Percentiles rank a stretch among this genome's conserved stretches.
phyloP scores from a whole-genome alignment of 2,329 filamentous ascomycete genomes.

The Ophiostoma perfectum region DNA sequence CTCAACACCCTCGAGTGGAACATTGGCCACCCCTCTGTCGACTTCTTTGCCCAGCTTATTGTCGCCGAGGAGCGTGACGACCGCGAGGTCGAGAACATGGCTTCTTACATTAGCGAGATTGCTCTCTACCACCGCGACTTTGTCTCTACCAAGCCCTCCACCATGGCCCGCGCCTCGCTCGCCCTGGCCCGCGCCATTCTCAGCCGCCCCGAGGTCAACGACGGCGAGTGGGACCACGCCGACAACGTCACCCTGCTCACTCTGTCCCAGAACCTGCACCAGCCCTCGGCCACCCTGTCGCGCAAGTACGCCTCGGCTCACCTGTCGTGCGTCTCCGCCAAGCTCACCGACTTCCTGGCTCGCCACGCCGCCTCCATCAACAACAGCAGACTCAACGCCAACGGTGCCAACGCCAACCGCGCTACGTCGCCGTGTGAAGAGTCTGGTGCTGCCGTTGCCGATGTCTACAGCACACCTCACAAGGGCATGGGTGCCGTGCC shows the following conservation, averaged over 20 bases:
- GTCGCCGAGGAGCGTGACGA: conserved; percentile 74
- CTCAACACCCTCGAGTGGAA: conserved; percentile 95
- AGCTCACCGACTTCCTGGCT: conserved; percentile 54
- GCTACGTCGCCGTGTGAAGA: conserved; percentile 51
- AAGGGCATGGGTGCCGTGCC: conserved; percentile 63
- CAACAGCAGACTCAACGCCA: conserved; percentile 30
- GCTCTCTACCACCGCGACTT: conserved; percentile 96
- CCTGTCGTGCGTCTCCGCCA: conserved; percentile 50
- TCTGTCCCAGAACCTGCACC: conserved; percentile 54
- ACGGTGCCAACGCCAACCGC: conserved; percentile 18
- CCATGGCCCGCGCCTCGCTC: conserved; percentile 81
- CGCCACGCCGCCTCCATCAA: conserved; percentile 46
- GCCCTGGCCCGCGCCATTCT: conserved; percentile 84
- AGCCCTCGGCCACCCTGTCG: conserved; percentile 53
- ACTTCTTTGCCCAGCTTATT: conserved; percentile 86
- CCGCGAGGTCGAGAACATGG: conserved; percentile 88
- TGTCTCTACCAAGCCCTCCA: conserved; percentile 83
- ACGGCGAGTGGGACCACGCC: conserved; percentile 69
- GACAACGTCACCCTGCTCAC: conserved; percentile 62
- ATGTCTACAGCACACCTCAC: conserved; percentile 72
- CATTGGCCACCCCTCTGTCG: conserved; percentile 91
- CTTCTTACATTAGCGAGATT: conserved; percentile 89
- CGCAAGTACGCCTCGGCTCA: conserved; percentile 55
- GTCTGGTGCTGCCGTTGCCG: conserved; percentile 47
- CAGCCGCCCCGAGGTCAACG: conserved; percentile 67